Conservation (phyloP, 768 basidiomycete species). For the Suillus americanus region DNA sequence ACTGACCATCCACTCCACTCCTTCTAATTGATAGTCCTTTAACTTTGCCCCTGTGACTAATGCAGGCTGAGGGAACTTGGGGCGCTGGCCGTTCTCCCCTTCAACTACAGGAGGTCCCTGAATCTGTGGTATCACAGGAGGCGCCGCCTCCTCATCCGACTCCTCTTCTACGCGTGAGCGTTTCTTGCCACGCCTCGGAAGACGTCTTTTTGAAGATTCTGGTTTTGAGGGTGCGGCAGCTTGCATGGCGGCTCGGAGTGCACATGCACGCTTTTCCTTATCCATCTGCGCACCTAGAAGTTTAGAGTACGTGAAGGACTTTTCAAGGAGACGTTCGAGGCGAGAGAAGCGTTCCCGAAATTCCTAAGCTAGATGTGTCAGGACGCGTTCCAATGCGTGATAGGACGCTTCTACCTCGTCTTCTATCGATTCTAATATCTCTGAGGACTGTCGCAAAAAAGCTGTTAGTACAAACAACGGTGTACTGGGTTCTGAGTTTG, state of each 20-base stretch:
- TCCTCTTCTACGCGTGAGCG: constrained; percentile 13
- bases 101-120: neutral
- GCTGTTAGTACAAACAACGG: neutral
- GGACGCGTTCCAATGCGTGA: neutral
- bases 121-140: neutral
- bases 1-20: constrained; percentile 93
- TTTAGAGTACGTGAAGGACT: constrained; percentile 72
- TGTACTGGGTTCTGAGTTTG: neutral
- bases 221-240: constrained; percentile 11
- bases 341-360: constrained; percentile 48
- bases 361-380: constrained; percentile 36
- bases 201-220: constrained; percentile 9
- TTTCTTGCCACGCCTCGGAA: constrained; percentile 7
- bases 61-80: constrained; percentile 67
- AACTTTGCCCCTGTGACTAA: constrained; percentile 83
- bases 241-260: constrained; percentile 29
- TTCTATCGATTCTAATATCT: constrained; percentile 11
- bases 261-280: constrained; percentile 39
- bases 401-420: constrained; percentile 17
- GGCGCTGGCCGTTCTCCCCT: constrained; percentile 12
- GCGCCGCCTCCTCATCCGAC: constrained; percentile 21
- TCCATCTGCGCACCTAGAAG: constrained; percentile 78
- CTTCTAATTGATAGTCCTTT: constrained; percentile 91
- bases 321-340: constrained; percentile 69
- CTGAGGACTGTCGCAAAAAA: constrained; percentile 13